Evolutionary conservation across 345 rosid genomes (phyloP).

Genomic region (Eucalyptus brandiana): DNA sequence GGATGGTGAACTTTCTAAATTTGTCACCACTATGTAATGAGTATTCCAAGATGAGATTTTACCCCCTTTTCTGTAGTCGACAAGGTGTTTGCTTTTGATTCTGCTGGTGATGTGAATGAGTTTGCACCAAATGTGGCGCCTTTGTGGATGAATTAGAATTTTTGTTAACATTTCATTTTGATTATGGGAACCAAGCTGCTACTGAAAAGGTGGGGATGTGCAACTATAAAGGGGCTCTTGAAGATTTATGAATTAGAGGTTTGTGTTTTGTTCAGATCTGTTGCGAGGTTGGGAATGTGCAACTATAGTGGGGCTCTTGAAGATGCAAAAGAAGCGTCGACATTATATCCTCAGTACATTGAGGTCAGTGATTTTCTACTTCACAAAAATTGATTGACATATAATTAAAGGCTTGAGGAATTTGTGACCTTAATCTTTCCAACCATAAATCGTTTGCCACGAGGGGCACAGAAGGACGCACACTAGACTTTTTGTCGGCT

Average conservation of each 20-base stretch:
- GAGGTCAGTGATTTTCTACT: conserved; percentile 26
- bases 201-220: conserved; percentile 50
- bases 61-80: not conserved
- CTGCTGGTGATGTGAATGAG: not conserved
- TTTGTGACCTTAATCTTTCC: not conserved
- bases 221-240: conserved; percentile 49
- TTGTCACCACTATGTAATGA: not conserved
- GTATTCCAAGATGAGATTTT: not conserved
- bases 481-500: not conserved
- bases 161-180: not conserved
- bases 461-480: not conserved
- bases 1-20: not conserved
- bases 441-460: not conserved
- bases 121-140: not conserved
- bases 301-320: conserved; percentile 60
- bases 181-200: not conserved
- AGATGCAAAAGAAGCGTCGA: conserved; percentile 48
- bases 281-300: conserved; percentile 51
- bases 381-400: not conserved
- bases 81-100: not conserved
- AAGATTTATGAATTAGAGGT: conserved; percentile 20
- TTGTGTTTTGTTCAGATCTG: conserved; percentile 24
- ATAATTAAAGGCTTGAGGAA: not conserved
- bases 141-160: not conserved
- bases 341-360: conserved; percentile 36